Conservation (phyloP, 1,284 basidiomycete genomes). For the Rhodotorula sp. region DNA sequence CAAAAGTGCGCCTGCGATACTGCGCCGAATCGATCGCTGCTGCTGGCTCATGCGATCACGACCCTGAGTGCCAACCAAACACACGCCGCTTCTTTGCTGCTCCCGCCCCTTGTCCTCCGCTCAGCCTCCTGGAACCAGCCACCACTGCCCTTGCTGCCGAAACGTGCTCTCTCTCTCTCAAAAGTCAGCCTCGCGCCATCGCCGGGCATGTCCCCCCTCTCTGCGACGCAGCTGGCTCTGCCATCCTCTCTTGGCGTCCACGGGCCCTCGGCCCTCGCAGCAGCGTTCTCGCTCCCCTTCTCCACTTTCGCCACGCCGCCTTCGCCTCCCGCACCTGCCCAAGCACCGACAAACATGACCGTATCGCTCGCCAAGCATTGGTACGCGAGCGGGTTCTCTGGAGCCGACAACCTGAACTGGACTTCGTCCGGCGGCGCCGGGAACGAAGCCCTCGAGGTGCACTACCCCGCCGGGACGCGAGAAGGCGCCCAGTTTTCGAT, state of each 20-base stretch:
- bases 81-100: no score
- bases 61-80: no score
- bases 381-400: not conserved
- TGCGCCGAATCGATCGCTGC: no score
- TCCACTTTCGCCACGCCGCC: not conserved
- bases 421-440: constrained; percentile 7
- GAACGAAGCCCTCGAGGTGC: not conserved
- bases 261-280: constrained; percentile 4
- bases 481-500: constrained; percentile 27
- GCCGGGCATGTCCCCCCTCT: not conserved
- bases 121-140: not conserved
- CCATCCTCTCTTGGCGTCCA: not conserved
- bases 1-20: no score
- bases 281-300: not conserved
- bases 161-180: not conserved
- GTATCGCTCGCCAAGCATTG: not conserved
- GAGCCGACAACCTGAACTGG: constrained; percentile 5
- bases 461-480: constrained; percentile 16
- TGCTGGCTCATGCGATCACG: no score
- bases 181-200: not conserved
- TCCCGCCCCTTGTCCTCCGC: not conserved
- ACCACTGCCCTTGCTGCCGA: not conserved
- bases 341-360: not conserved
- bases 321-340: not conserved
- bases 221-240: constrained; percentile 4